Evolutionary conservation across 306 rosid genomes (phyloP), one percentile per base, ranked within the genome.

Genomic region (Corylus americana): DNA sequence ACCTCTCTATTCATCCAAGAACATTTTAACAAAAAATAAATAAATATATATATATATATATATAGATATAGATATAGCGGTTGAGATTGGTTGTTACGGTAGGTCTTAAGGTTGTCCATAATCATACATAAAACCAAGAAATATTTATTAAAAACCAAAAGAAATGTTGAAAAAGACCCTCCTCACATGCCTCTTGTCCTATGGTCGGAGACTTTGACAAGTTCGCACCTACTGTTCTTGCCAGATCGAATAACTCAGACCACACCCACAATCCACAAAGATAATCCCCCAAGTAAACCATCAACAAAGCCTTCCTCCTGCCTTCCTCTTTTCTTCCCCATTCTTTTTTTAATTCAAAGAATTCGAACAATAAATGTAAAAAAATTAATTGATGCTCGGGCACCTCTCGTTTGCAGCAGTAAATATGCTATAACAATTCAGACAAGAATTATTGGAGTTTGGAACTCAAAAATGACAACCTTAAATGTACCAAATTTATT

Each of bases 141-240:
- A 27, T 11, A 8, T 1, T 42, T 67, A 29, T 18, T 35, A 48
- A 16, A 29, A 11, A 6, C 47, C 44, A n/a, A 16, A 16, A 20
- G 20, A 62, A 53, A 71, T 67, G 51, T 67, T 1, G 31, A 4
- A 1, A 35, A 18, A 64, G 79, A 45, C 82, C 84, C 74, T 54
- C 53, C 35, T 80, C 87, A 80, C 85, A 80, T 73, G 87, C 49
- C 22, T 50, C 55, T 68, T 68, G 68, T 80, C 73, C 53, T 1
- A 42, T 35, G 66, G 75, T 83, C 73, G 79, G 77, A 16, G 20
- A 31, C 76, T 61, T 25, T 54, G 72, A 79, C 73, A 66, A 11
- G 22, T 73, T 53, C 73, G 18, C 11, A 9, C 11, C 73, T 31
- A 42, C 75, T 49, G 11, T 14, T 47, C 37, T 80, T 57, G 29